Base-by-base conservation (phyloP, 495 filamentous ascomycete species). In the Echria macrotheca region DNA sequence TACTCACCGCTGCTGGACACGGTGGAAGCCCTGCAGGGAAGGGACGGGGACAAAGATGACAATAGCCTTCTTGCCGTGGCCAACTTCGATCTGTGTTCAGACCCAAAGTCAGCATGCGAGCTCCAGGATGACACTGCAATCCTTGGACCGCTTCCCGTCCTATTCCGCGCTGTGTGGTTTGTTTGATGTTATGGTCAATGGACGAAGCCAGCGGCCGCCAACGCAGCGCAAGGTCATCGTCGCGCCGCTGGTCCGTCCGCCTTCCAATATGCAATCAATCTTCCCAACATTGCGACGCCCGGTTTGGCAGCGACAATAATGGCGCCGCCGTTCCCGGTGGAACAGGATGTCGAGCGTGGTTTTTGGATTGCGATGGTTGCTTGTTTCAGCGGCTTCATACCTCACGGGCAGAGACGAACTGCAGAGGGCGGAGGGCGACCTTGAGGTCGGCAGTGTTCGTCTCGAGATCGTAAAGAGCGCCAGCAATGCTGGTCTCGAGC, bases 1-100 rank as follows among this genome's bases (percentile, higher is more conserved):
- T 8, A 76, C 78, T 66, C 88, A 98, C 93, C 93, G 89, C 80
- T 96, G 93, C 83, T 98, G 93, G 68, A 95, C 87, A 66, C 90
- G 87, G 82, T 96, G 93, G 86, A 95, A 97, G 66, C 85, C 86
- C 67, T 79, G 76, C 65, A 98, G 86, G 67, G 91, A 84, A 69
- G 93, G 93, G 68, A 98, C 94, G 66, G 93, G 93, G 80, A 98
- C 91, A 84, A 98, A 98, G 84, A 98, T 89, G 77, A 96, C 89
- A 76, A 98, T 96, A 61, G 93, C 93, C 82, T 98, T 98, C 82
- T 95, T 95, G 83, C 93, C 93, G 78, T 95, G 89, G 77, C 91
- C 91, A 74, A 96, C 93, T 79, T 98, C 93, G 76, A 98, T 87
- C 93, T 96, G 74, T 68, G 66, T 26, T 62, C 69, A 71, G 75